Conservation (phyloP, 768 basidiomycete species). For the Saitozyma sp. region DNA sequence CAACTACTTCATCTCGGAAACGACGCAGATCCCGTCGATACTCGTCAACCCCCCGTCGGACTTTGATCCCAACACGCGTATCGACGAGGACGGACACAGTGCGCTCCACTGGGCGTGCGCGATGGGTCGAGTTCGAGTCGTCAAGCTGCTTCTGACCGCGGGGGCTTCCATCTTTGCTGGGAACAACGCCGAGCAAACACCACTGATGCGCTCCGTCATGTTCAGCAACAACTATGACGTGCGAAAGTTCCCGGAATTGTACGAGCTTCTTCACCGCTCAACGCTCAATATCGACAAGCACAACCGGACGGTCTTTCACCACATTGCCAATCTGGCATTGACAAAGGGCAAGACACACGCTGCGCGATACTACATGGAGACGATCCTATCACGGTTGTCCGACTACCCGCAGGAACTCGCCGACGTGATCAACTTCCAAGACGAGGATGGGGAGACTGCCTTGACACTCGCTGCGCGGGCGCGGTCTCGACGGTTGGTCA, state of each 20-base stretch:
- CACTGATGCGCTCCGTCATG: conserved; percentile 98
- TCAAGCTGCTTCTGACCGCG: conserved; percentile 87
- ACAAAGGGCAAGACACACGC: conserved; percentile 97
- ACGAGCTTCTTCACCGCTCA: conserved; percentile 94
- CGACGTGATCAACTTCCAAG: conserved; percentile 98
- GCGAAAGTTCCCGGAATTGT: conserved; percentile 95
- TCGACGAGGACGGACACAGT: conserved; percentile 97
- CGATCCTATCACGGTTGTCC: conserved; percentile 76
- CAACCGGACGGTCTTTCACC: conserved; percentile 97
- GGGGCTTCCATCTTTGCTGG: conserved; percentile 97
- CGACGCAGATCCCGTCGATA: conserved; percentile 81
- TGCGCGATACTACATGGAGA: conserved; percentile 98
- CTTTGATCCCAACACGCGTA: conserved; percentile 92
- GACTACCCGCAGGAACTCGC: conserved; percentile 95
- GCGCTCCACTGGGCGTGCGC: conserved; percentile 98
- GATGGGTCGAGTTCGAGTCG: conserved; percentile 95
- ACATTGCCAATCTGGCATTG: conserved; percentile 95
- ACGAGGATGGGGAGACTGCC: conserved; percentile 97
- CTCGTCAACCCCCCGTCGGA: conserved; percentile 84
- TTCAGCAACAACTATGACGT: conserved; percentile 99
- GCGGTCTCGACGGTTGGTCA: conserved; percentile 90
- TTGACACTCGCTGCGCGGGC: conserved; percentile 95
- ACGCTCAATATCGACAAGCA: conserved; percentile 98
- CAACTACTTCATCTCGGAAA: conserved; percentile 98
- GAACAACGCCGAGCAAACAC: conserved; percentile 94